phyloP scores from a whole-genome alignment of 352 stramenopile species.

The Aphanomyces stellatus region DNA sequence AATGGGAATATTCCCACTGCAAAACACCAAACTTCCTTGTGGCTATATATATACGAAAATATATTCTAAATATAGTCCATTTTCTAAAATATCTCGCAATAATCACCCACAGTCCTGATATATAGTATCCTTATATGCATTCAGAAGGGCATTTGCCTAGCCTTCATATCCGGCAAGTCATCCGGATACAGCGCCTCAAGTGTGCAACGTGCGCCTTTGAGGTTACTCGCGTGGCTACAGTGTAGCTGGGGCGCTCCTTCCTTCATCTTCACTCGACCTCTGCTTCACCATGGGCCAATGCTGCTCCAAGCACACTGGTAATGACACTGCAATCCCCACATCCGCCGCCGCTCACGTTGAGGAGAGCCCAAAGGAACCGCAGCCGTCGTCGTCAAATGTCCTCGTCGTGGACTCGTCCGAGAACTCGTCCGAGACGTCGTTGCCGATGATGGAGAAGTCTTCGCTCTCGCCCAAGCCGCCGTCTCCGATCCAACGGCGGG shows the following conservation, averaged over 20 bases:
- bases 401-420: background rate
- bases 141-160: background rate
- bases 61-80: too few species aligned
- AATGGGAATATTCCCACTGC: too few species aligned
- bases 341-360: background rate
- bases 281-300: background rate
- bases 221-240: constrained; percentile 2
- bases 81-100: too few species aligned
- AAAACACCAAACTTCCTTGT: too few species aligned
- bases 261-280: background rate
- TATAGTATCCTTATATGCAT: too few species aligned
- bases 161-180: too few species aligned
- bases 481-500: background rate
- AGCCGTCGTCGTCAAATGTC: background rate
- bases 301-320: background rate
- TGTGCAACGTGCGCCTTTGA: background rate
- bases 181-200: background rate
- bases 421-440: too few species aligned
- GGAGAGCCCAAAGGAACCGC: background rate
- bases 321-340: background rate
- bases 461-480: background rate
- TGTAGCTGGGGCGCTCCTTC: background rate
- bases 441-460: background rate
- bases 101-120: too few species aligned
- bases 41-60: too few species aligned